A percentile compares a stretch with the other conserved stretches of the same genome.
Conservation (phyloP, 176 grass and related monocot genomes). For the Juncus effusus region DNA sequence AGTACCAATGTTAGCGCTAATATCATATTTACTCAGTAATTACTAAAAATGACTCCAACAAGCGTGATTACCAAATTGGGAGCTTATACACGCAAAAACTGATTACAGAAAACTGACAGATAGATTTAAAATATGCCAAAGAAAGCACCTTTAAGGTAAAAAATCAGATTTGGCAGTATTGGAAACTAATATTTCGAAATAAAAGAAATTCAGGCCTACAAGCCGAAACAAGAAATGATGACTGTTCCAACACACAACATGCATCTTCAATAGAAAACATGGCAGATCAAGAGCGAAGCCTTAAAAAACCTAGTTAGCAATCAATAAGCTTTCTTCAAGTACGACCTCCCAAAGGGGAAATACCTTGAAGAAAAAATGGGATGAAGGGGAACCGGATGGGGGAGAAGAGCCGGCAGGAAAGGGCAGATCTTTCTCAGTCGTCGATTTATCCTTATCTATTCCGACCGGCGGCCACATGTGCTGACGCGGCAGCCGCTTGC, state of each 20-base stretch:
- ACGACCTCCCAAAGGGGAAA: not conserved
- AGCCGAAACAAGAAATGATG: too few relatives aligned
- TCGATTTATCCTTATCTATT: constrained; percentile 59
- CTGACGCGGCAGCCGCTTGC: constrained; percentile 48
- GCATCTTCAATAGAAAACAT: too few relatives aligned
- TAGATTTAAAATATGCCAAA: not conserved
- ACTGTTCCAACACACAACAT: too few relatives aligned
- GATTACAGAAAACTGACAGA: not conserved
- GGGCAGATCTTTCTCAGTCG: constrained; percentile 36
- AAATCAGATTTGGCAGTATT: not conserved
- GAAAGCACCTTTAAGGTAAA: not conserved
- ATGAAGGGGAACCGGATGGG: constrained; percentile 35
- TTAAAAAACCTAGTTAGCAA: too few relatives aligned
- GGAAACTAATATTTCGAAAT: too few relatives aligned
- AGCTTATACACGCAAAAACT: too few relatives aligned
- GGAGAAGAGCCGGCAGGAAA: constrained; percentile 16
- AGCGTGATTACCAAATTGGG: too few relatives aligned
- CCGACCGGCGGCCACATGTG: constrained; percentile 79
- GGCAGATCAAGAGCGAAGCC: too few relatives aligned
- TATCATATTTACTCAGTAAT: too few relatives aligned
- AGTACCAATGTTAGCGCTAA: not conserved
- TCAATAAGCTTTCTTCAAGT: too few relatives aligned
- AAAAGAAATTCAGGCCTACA: too few relatives aligned
- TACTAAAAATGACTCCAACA: too few relatives aligned
- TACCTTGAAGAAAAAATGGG: constrained; percentile 78